Evolutionary conservation across 768 basidiomycete species (phyloP), one percentile per base, ranked within the genome.

Genomic region (Obba rivulosa): DNA sequence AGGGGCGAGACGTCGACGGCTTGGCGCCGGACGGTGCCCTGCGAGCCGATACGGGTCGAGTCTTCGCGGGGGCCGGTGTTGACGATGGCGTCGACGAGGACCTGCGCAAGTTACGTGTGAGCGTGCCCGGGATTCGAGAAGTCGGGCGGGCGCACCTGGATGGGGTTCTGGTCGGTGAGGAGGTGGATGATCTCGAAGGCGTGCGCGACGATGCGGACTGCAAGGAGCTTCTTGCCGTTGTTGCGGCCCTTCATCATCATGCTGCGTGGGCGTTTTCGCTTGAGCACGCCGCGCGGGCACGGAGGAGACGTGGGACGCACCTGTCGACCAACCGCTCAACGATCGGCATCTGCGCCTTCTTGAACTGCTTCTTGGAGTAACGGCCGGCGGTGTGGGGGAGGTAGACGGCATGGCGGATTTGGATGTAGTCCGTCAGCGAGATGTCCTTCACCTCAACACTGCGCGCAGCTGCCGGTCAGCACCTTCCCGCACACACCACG

Each of bases 181-280:
- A 99, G 92, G 79, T 98, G 89, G 75, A 98, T 94, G 70, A 99
- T 94, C 76, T 99, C 96, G 69, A 99, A 99, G 31, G 96, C 90
- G 72, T 99, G 96, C 51, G 92, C 90, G 64, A 99, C 96, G 64
- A 99, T 99, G 73, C 96, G 92, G 71, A 99, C 91, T 63, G 96
- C 87, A 71, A 99, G 74, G 68, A 98, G 85, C 76, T 98, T 98
- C 80, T 98, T 97, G 67, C 96, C 96, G 75, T 94, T 98, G 85
- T 98, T 99, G 73, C 96, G 93, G 53, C 96, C 96, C 77, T 98
- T 96, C 96, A 99, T 99, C 96, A 99, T 99, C 68, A 99, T 74
- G 70, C 92, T 95, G 58, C 4, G 17, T 14, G 39, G 17, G 35
- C 5, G 42, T 37, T 25, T 36, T 14, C 20, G 8, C 10, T 31